These are phyloP conservation scores for Eutypella sp. DNA, from an alignment of 2,329 filamentous ascomycete genomes.

Conservation along the genomic window DNA sequence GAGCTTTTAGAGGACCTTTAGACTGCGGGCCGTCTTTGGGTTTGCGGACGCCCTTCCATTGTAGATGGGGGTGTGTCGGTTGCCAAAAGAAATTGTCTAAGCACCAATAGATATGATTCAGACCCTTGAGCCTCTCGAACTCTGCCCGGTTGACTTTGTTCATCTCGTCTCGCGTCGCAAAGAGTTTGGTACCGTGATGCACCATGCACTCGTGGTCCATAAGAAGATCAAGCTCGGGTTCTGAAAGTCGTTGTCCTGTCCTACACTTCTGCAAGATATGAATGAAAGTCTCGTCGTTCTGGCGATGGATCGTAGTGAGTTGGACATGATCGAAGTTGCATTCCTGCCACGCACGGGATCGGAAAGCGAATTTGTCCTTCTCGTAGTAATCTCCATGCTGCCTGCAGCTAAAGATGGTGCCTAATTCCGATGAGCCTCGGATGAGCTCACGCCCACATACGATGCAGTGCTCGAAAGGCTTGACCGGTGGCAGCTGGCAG, in stretches of 20 bases:
- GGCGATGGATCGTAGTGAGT: constrained; percentile 51
- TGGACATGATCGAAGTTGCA: constrained; percentile 50
- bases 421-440: constrained; percentile 7
- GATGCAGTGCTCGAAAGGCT: constrained; percentile 49
- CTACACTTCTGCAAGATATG: constrained; percentile 51
- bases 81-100: constrained; percentile 39
- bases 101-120: constrained; percentile 26
- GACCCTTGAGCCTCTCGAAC: constrained; percentile 27
- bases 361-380: constrained; percentile 57
- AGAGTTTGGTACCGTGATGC: constrained; percentile 39
- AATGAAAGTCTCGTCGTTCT: constrained; percentile 50
- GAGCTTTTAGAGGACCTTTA: constrained; percentile 26
- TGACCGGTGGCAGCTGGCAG: constrained; percentile 55
- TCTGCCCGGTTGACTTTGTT: constrained; percentile 27
- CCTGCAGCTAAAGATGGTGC: constrained; percentile 26
- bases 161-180: constrained; percentile 35
- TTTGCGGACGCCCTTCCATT: constrained; percentile 17
- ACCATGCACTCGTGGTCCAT: constrained; percentile 40
- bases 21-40: constrained; percentile 7
- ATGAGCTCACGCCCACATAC: constrained; percentile 33
- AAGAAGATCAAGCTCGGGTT: constrained; percentile 34
- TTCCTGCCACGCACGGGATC: constrained; percentile 48
- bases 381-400: constrained; percentile 35
- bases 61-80: constrained; percentile 19
- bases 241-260: constrained; percentile 35